Evolutionary conservation across 106 monocot species (phyloP).

Genomic region (Dactylorhiza incarnata): DNA sequence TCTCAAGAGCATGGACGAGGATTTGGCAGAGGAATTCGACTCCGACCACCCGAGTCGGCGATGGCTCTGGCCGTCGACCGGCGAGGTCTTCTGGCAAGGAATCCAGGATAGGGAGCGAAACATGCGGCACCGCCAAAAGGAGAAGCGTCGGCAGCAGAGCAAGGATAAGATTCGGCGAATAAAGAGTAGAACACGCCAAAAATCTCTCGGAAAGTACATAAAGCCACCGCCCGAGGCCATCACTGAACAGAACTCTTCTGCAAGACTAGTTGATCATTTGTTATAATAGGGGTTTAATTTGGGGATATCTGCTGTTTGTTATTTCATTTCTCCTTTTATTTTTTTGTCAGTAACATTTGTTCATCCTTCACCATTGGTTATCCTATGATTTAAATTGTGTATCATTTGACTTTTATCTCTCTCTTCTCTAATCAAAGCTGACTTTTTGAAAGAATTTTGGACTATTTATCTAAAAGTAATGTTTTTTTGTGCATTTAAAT

Average conservation of each 20-base stretch:
- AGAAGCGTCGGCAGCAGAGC: constrained; percentile 51
- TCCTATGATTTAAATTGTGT: constrained; percentile 1
- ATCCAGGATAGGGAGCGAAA: constrained; percentile 65
- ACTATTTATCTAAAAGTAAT: too few species aligned
- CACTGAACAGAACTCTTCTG: constrained; percentile 36
- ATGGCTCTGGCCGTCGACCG: constrained; percentile 87
- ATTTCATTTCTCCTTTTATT: not conserved
- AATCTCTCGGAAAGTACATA: constrained; percentile 80
- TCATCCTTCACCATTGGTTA: not conserved
- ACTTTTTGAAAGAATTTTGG: too few species aligned
- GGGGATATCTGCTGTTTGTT: not conserved
- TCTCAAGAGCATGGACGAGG: constrained; percentile 93
- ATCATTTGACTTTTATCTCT: not conserved
- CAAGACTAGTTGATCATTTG: not conserved
- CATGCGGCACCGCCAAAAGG: constrained; percentile 56
- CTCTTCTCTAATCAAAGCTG: not conserved
- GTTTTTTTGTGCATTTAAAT: too few species aligned
- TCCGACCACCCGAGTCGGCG: constrained; percentile 31
- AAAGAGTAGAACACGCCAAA: constrained; percentile 64
- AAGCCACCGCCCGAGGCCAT: constrained; percentile 48
- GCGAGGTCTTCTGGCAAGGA: constrained; percentile 94
- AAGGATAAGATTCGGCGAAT: constrained; percentile 86
- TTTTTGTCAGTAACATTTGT: not conserved
- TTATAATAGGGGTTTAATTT: not conserved
- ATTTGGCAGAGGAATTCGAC: constrained; percentile 81